Evolutionary conservation across 345 rosid genomes (phyloP), one percentile per base, ranked within the genome.

Genomic region (Gynandropsis gynandra): DNA sequence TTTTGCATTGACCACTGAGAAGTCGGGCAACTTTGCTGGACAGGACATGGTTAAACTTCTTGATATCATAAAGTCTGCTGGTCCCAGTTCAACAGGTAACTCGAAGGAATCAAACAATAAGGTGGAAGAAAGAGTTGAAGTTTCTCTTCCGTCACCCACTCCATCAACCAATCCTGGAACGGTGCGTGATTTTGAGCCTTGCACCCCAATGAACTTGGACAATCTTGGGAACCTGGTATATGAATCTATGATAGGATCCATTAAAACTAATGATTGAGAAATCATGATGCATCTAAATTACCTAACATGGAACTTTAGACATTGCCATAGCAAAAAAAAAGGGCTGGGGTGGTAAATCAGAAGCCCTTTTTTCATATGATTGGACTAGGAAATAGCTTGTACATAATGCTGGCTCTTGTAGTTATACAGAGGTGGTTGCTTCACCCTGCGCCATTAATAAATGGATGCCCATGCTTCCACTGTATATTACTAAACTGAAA

Each of bases 1-100:
- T 67, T 74, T 85, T 66, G 90, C 99, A 35, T 62, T 93, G 74
- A 88, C 98, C 35, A 79, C 95, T 42, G 98, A 93, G 20, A 77
- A 78, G 32, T 78, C 78, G 13, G 76, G 77, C 56, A 83, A 78
- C 66, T 24, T 88, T 41, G 69, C 82, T 8, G 63, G 72, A 18
- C 76, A 80, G 47, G 88, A 88, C 32, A 85, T 88, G 16, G 79
- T 87, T 70, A 92, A 72, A 77, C 71, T 92, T 72, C 93, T 84
- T 9, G 85, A 84, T 64, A 62, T 77, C 80, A 81, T 84, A 34
- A 84, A 84, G 77, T 65, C 70, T 16, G 79, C 76, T 42, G 83
- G 78, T 50, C 62, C 67, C 54, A 71, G 53, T 52, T 58, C 50
- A 35, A 50, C 64, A 0, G 47, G 52, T 46, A 57, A 61, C 59